A percentile compares a stretch with the other conserved stretches of the same genome.
Evolutionary conservation across 257 asterid genomes (phyloP).

Genomic region (Nicotiana paniculata): DNA sequence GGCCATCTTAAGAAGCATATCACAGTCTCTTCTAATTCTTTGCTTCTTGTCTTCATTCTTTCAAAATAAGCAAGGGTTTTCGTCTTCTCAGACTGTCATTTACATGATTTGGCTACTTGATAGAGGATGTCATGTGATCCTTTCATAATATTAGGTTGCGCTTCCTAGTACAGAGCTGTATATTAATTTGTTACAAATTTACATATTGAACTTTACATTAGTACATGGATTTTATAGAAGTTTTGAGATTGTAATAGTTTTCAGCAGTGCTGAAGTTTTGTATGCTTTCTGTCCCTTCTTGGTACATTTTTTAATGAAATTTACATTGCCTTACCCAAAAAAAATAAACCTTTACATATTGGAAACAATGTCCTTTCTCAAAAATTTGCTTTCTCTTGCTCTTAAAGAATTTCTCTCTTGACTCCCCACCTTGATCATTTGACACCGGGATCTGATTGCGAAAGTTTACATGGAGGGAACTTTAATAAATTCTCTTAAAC

Average conservation of each 20-base stretch:
- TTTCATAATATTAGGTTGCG: background rate
- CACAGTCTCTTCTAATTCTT: background rate
- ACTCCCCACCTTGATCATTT: background rate
- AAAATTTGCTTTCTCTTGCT: background rate
- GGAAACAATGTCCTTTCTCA: background rate
- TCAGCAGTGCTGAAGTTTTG: no score
- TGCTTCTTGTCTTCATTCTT: conserved; percentile 2
- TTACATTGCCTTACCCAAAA: no score
- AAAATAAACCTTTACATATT: background rate
- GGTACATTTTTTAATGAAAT: no score
- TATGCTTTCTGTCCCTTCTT: no score
- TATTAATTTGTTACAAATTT: background rate
- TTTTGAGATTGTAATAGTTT: background rate
- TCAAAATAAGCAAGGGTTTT: background rate
- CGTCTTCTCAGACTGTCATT: background rate
- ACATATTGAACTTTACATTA: background rate
- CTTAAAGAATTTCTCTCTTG: background rate
- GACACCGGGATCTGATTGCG: background rate
- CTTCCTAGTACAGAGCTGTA: background rate
- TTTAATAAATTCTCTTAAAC: background rate
- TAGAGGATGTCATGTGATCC: background rate
- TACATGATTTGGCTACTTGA: background rate
- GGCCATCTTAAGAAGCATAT: background rate
- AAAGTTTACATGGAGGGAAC: background rate
- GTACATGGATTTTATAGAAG: background rate